phyloP scores from a whole-genome alignment of 345 rosid species.

The Populus euphratica region DNA sequence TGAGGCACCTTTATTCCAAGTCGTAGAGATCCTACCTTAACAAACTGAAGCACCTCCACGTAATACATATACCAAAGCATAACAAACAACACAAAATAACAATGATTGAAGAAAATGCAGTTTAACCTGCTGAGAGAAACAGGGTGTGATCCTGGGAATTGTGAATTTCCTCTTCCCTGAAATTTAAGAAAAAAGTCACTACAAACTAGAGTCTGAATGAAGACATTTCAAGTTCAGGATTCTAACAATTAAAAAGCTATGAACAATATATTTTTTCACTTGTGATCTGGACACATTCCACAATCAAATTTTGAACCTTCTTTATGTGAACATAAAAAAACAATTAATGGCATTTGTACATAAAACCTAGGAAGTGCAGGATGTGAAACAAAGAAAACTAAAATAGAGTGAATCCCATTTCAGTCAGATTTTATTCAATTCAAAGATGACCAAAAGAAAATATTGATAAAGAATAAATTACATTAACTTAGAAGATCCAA shows the following conservation, averaged over 20 bases:
- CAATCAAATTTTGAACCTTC: background rate
- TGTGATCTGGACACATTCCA: background rate
- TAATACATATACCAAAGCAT: background rate
- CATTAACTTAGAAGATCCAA: no score
- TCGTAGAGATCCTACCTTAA: background rate
- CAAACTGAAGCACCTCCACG: background rate
- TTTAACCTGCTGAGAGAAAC: constrained; percentile 75
- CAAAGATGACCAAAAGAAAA: no score
- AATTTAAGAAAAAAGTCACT: constrained; percentile 8
- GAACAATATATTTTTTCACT: background rate
- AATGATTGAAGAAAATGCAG: constrained; percentile 7
- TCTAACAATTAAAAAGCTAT: background rate
- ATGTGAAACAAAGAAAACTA: background rate
- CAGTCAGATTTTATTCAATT: no score
- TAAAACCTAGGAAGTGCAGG: background rate
- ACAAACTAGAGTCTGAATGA: constrained; percentile 9
- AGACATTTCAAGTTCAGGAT: constrained; percentile 7
- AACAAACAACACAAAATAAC: background rate
- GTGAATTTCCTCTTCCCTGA: constrained; percentile 64
- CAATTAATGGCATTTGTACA: background rate
- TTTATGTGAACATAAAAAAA: background rate
- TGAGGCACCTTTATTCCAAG: background rate
- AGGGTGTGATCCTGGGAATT: constrained; percentile 85
- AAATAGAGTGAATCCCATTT: background rate
- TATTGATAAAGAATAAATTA: no score